Conservation (phyloP, 495 filamentous ascomycete genomes). For the Talaromyces trachyspermus region DNA sequence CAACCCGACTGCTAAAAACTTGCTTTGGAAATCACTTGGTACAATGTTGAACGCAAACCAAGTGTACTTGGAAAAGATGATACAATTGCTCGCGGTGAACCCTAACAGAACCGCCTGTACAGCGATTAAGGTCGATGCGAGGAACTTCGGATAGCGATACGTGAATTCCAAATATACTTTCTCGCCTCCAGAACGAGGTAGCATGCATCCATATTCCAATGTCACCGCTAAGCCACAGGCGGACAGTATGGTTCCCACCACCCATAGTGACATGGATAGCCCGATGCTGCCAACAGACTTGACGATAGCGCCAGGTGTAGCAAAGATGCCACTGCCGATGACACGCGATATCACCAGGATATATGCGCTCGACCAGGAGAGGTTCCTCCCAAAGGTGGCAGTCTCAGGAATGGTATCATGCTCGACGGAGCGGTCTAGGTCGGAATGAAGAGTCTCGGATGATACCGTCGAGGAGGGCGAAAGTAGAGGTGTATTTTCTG, state of each 20-base stretch:
- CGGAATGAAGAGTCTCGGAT: background rate
- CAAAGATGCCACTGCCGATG: conserved; percentile 70
- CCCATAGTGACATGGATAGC: conserved; percentile 55
- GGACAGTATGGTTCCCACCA: conserved; percentile 52
- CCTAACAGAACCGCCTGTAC: conserved; percentile 62
- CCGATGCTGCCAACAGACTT: conserved; percentile 61
- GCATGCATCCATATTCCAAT: conserved; percentile 66
- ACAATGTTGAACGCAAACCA: conserved; percentile 29
- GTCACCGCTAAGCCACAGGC: conserved; percentile 53
- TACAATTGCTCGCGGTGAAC: conserved; percentile 50
- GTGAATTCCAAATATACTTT: conserved; percentile 77
- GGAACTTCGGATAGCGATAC: conserved; percentile 59
- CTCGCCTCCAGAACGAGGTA: conserved; percentile 61
- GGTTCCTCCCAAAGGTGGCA: conserved; percentile 45
- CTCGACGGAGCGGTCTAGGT: conserved; percentile 30
- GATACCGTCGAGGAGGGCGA: conserved; percentile 1
- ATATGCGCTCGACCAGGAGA: conserved; percentile 62
- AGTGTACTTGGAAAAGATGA: conserved; percentile 39
- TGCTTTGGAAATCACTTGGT: conserved; percentile 29
- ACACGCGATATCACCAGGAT: conserved; percentile 71
- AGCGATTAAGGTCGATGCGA: conserved; percentile 61
- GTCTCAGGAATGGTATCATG: conserved; percentile 51
- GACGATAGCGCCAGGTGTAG: conserved; percentile 63
- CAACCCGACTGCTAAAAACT: conserved; percentile 27
- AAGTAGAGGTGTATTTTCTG: conserved; percentile 1